phyloP scores from a whole-genome alignment of 179 eudicot genomes.

The Silene vulgaris region DNA sequence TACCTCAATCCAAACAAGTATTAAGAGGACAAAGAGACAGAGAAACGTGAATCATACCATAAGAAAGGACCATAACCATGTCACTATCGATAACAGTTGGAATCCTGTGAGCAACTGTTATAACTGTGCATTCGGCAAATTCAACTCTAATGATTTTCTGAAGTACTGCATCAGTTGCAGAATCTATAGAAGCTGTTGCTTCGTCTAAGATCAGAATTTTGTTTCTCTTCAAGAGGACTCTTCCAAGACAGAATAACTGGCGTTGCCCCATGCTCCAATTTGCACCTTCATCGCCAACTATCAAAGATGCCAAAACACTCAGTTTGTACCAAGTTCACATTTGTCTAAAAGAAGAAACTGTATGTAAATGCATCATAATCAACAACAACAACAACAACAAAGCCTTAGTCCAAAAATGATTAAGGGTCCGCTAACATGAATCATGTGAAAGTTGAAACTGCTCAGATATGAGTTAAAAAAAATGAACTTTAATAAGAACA shows the following conservation, averaged over 20 bases:
- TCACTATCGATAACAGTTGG: slow-evolving; percentile 72
- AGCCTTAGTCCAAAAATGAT: too few species aligned
- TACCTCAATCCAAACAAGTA: too few species aligned
- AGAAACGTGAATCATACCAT: slow-evolving; percentile 18
- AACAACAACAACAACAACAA: too few species aligned
- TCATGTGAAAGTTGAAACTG: too few species aligned
- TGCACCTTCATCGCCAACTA: slow-evolving; percentile 76
- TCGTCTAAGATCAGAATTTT: slow-evolving; percentile 65
- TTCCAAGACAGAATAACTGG: slow-evolving; percentile 67
- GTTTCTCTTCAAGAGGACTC: slow-evolving; percentile 64
- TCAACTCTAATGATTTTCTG: slow-evolving; percentile 62
- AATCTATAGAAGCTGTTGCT: slow-evolving; percentile 78
- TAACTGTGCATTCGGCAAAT: slow-evolving; percentile 59
- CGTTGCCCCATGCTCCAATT: slow-evolving; percentile 78
- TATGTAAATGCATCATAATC: not conserved
- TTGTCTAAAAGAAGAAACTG: not conserved
- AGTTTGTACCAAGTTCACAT: not conserved
- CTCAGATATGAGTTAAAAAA: too few species aligned
- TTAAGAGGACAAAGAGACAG: not conserved
- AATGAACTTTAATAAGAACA: not conserved
- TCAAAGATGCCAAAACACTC: not conserved
- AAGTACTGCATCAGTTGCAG: slow-evolving; percentile 52
- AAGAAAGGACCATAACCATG: slow-evolving; percentile 64
- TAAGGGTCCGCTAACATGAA: too few species aligned
- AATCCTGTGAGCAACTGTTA: slow-evolving; percentile 73